Evolutionary conservation across 192 early-diverging fungal species (phyloP), one percentile per base, ranked within the genome.

Genomic region (Entomortierella lignicola): DNA sequence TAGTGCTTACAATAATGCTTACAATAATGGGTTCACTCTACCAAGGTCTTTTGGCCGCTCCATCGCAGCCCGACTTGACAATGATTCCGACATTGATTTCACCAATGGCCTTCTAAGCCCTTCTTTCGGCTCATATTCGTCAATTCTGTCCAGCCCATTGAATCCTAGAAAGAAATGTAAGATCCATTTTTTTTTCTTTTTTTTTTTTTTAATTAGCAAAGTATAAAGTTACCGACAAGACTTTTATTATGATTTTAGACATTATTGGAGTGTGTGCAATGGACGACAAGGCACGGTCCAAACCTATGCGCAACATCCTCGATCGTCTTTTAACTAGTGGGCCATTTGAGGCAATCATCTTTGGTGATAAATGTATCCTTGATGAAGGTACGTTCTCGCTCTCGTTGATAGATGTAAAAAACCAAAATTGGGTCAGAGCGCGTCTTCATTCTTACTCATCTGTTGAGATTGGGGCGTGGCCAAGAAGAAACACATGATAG

Each of bases 351-450:
- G 91, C 93, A 15, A 85, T 97, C 41, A 92, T 97, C 63, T 98
- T 98, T 85, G 96, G 96, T 7, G 96, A 99, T 80, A 98, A 99
- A 80, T 94, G 96, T 12, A 96, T 99, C 63, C 84, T 98, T 0
- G 95, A 99, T 72, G 97, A 99, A 89, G 89, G 92, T 93, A 70
- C 2, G 7, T 15, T 12, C 2, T 20, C 15, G 20, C 20, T 20
- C 20, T 47, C 26, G 4, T 54, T 23, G 48, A 51, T 51, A n/a
- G n/a, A n/a, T n/a, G n/a, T n/a, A n/a, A n/a, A n/a, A n/a, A n/a
- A n/a, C n/a, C n/a, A n/a, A n/a, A n/a, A n/a, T n/a, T n/a, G n/a
- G n/a, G n/a, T n/a, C n/a, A n/a, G n/a, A n/a, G n/a, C n/a, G n/a
- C n/a, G n/a, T n/a, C n/a, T n/a, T n/a, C n/a, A n/a, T n/a, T n/a